Evolutionary conservation across 345 rosid species (phyloP).

Genomic region (Sonneratia alba): DNA sequence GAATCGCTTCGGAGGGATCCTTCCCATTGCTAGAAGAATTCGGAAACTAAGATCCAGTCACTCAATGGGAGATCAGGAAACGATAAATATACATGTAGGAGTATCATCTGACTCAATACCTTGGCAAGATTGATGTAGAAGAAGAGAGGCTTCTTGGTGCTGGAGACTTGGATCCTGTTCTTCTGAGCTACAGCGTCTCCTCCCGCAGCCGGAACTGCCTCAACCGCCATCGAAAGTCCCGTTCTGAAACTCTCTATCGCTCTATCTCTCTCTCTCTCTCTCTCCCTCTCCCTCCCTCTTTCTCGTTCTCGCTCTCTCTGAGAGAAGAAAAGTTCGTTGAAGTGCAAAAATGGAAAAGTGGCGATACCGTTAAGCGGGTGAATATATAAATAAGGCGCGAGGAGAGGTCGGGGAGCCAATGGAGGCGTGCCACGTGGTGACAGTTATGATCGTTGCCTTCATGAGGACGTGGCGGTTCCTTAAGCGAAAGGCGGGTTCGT

Average conservation of each 20-base stretch:
- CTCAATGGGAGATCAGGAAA: background rate
- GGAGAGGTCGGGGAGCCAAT: background rate
- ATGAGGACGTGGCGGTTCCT: background rate
- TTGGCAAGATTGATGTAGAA: conserved; percentile 66
- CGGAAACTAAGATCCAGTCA: background rate
- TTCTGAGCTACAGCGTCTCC: conserved; percentile 29
- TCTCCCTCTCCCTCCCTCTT: background rate
- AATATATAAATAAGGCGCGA: background rate
- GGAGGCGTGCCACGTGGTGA: background rate
- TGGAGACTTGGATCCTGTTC: conserved; percentile 58
- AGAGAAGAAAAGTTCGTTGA: background rate
- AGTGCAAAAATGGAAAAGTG: background rate
- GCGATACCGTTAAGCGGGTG: conserved; percentile 4
- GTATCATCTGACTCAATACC: background rate
- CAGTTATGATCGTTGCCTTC: background rate
- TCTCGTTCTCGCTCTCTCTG: background rate
- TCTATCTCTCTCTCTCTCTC: background rate
- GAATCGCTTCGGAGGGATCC: too few species aligned
- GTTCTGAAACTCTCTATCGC: background rate
- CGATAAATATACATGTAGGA: background rate
- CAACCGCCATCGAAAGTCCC: background rate
- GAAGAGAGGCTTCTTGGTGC: conserved; percentile 57
- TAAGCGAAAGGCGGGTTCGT: background rate
- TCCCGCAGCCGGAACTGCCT: background rate
- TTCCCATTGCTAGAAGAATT: too few species aligned